These are phyloP conservation scores for Prunus mira DNA, from an alignment of 306 rosid genomes.

Conservation along the genomic window DNA sequence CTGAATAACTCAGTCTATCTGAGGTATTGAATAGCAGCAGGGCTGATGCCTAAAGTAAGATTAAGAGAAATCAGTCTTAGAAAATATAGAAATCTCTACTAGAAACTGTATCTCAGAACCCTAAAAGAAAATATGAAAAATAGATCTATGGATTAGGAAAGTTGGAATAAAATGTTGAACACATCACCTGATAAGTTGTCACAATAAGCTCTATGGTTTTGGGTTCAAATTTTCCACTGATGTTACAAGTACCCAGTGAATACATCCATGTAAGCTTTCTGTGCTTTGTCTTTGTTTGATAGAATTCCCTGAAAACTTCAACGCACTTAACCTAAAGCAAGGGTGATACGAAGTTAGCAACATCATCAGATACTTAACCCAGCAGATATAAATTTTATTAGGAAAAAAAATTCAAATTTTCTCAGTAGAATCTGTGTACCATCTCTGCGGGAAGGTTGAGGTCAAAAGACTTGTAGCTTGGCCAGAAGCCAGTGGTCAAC, in stretches of 20 bases:
- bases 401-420: background rate
- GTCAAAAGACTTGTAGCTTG: constrained; percentile 53
- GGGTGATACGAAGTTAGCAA: background rate
- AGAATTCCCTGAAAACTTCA: constrained; percentile 47
- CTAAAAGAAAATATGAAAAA: background rate
- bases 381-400: background rate
- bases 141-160: constrained; percentile 2
- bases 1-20: constrained; percentile 50
- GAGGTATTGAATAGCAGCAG: constrained; percentile 50
- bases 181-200: constrained; percentile 47
- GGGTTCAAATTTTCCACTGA: constrained; percentile 47
- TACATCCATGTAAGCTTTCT: constrained; percentile 55
- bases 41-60: constrained; percentile 67
- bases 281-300: constrained; percentile 51
- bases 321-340: constrained; percentile 43
- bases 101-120: background rate
- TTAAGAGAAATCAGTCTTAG: background rate
- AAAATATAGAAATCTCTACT: background rate
- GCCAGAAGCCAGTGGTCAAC: constrained; percentile 55
- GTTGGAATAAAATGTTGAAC: background rate
- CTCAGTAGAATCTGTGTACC: constrained; percentile 21
- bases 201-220: constrained; percentile 50
- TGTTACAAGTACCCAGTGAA: constrained; percentile 50
- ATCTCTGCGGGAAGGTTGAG: constrained; percentile 54
- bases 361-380: background rate